These are phyloP conservation scores for Fagopyrum tataricum DNA, from an alignment of 148 eudicot genomes.

Conservation along the genomic window DNA sequence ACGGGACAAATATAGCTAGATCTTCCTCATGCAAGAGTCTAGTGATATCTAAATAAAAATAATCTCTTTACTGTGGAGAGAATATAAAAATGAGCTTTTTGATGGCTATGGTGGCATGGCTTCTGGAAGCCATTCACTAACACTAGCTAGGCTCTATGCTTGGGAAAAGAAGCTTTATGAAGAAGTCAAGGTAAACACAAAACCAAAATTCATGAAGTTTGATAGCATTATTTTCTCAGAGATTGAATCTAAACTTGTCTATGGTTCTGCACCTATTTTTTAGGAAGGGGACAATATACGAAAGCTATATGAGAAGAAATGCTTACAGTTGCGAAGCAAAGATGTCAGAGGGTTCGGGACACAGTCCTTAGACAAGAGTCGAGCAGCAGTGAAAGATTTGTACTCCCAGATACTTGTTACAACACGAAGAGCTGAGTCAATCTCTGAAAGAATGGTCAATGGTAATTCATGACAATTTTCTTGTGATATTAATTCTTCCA, in stretches of 20 bases:
- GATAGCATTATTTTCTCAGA: background rate
- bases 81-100: conserved; percentile 56
- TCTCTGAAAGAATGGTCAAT: conserved; percentile 72
- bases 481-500: conserved; percentile 98
- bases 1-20: conserved; percentile 45
- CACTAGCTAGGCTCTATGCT: conserved; percentile 88
- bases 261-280: background rate
- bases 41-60: conserved; percentile 71
- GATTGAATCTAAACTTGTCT: background rate
- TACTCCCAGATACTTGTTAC: conserved; percentile 87
- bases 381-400: conserved; percentile 79
- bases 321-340: conserved; percentile 64
- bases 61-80: conserved; percentile 73
- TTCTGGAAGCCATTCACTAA: conserved; percentile 82
- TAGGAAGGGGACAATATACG: conserved; percentile 78
- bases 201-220: background rate
- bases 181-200: conserved; percentile 75
- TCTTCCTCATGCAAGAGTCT: conserved; percentile 88
- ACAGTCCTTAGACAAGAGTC: conserved; percentile 58
- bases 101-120: conserved; percentile 95
- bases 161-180: conserved; percentile 99
- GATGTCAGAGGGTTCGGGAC: conserved; percentile 73
- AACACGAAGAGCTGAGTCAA: conserved; percentile 84
- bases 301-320: conserved; percentile 77
- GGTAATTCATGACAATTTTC: too few relatives aligned